Base-by-base conservation (phyloP, 768 basidiomycete genomes). In the Boletales sp. region DNA sequence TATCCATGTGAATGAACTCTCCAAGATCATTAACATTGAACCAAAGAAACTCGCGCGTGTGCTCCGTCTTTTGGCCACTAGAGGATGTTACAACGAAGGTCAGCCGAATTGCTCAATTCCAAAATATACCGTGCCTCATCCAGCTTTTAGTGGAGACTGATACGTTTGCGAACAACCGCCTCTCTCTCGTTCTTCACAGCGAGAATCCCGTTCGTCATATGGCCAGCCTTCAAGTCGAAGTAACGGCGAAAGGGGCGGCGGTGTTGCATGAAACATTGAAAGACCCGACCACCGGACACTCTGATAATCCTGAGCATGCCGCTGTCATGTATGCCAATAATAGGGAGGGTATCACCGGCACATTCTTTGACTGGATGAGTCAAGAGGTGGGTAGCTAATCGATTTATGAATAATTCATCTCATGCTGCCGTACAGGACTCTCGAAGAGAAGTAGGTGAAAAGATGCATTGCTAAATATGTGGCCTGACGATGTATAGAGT, bases 81-180 rank as follows among this genome's bases (percentile, higher is more conserved):
- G 60, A 40, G 66, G 69, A 24, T 63, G 55, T 35, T 69, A 65
- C 52, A 55, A 17, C 13, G 68, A 69, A 67, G 69, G 68, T 69
- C 15, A 40, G 52, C 54, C 45, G 4, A 12, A 19, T 51, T 8
- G 9, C 19, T 40, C 34, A 18, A 41, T 24, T 8, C 10, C 21
- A 1, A 44, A 27, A 34, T 40, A 46, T 18, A 12, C 0, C 6
- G 19, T n/a, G 24, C 15, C 40, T 47, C 9, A 48, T 27, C 34
- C 8, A 0, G 13, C 7, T 18, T 39, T 38, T 43, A 73, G 69
- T 72, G 24, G 50, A 59, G 14, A 50, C 46, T 4, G 57, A 69
- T 30, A 61, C 62, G 0, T 73, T 69, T 45, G 55, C 67, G n/a
- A 72, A 72, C 54, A 72, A 65, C 42, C 67, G 68, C 0, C 55